Evolutionary conservation across 148 eudicot species (phyloP).

Genomic region (Silene uniflora): DNA sequence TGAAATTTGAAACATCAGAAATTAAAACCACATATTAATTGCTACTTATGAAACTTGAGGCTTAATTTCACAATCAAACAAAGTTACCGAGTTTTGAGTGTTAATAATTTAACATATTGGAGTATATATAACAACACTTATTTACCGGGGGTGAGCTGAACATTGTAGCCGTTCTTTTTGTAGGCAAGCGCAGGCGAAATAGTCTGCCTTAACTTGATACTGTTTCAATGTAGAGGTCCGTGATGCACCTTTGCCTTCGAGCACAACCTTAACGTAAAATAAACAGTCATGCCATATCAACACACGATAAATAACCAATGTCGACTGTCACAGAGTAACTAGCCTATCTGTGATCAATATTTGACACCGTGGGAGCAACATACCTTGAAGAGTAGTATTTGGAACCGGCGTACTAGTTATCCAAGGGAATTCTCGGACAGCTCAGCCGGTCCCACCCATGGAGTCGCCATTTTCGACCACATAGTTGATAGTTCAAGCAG

Average conservation of each 20-base stretch:
- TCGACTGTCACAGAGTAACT: too few relatives aligned
- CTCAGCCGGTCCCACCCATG: slow-evolving; percentile 84
- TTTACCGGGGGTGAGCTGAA: slow-evolving; percentile 30
- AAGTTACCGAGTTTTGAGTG: too few relatives aligned
- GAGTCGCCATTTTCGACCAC: slow-evolving; percentile 57
- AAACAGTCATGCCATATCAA: background rate
- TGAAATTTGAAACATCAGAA: slow-evolving; percentile 1
- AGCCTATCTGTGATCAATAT: too few relatives aligned
- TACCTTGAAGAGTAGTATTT: slow-evolving; percentile 75
- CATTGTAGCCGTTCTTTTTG: slow-evolving; percentile 63
- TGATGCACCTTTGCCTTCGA: slow-evolving; percentile 59
- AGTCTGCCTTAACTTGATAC: slow-evolving; percentile 80
- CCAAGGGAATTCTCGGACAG: slow-evolving; percentile 71
- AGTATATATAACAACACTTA: background rate
- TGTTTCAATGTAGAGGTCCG: slow-evolving; percentile 54
- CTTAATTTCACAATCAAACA: too few relatives aligned
- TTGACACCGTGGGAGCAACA: too few relatives aligned
- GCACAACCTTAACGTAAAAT: slow-evolving; percentile 35
- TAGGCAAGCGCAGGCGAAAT: slow-evolving; percentile 66
- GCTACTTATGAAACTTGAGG: too few relatives aligned
- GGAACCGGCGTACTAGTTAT: slow-evolving; percentile 74
- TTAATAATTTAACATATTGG: too few relatives aligned
- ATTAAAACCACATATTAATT: too few relatives aligned
- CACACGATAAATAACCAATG: too few relatives aligned
- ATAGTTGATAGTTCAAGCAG: slow-evolving; percentile 64